These are phyloP conservation scores for Monosporascus sp. DNA, from an alignment of 2,329 filamentous ascomycete species.

Conservation along the genomic window DNA sequence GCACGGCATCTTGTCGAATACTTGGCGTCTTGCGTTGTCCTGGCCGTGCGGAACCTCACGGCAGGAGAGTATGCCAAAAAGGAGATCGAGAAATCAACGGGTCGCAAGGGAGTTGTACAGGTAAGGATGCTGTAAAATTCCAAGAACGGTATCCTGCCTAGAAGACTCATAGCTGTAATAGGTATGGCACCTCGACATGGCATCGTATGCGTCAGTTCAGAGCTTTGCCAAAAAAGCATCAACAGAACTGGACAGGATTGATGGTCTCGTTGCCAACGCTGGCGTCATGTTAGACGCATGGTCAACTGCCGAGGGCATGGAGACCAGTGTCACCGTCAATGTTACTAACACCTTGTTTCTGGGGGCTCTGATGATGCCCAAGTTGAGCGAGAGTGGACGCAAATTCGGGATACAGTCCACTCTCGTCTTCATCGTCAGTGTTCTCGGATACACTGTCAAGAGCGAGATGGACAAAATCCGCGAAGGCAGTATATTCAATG, in stretches of 20 bases:
- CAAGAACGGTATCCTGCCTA: no score
- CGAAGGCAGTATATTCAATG: background rate
- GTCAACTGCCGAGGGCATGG: no score
- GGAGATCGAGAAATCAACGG: conserved; percentile 3
- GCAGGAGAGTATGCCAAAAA: conserved; percentile 4
- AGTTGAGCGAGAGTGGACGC: no score
- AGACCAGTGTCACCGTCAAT: no score
- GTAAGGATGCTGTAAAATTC: background rate
- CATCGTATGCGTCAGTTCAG: background rate
- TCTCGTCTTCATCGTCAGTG: conserved; percentile 6
- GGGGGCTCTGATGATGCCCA: no score
- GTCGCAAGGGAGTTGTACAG: conserved; percentile 2
- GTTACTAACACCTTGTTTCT: no score
- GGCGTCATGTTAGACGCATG: no score
- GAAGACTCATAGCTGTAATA: conserved; percentile 1
- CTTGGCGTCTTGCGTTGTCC: background rate
- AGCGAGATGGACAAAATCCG: conserved; percentile 7
- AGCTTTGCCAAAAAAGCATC: conserved; percentile 2
- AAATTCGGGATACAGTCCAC: background rate
- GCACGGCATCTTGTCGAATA: conserved; percentile 1
- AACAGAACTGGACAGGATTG: conserved; percentile 2
- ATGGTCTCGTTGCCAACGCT: background rate
- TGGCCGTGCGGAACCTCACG: conserved; percentile 3
- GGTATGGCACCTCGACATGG: conserved; percentile 4
- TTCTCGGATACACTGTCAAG: conserved; percentile 4